Base-by-base conservation (phyloP, 805 yeast species). In the Myxozyma melibiosi region DNA sequence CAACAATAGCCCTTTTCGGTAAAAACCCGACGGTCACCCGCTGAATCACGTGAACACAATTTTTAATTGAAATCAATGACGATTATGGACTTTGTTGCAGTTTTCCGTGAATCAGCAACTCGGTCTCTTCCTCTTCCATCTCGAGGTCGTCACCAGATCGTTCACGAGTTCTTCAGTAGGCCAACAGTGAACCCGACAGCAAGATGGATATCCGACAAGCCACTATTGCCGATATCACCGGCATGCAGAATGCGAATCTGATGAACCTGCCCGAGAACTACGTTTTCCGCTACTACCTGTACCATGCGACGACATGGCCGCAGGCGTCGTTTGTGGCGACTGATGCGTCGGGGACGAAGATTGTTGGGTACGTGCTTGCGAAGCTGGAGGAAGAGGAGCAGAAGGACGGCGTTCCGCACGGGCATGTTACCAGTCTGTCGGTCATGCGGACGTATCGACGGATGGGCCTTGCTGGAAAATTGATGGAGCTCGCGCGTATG, bases 371-470 rank as follows among this genome's bases (percentile, higher is more conserved):
- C 69, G 98, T 90, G 3, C 76, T 94, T 63, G 96, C 96, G 0
- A 94, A 94, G 72, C 88, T 94, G 96, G 97, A 94, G 67, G 49
- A n/a, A n/a, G 67, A 66, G 37, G 69, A 66, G 31, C 90, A 91
- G 33, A 84, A 82, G 11, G 84, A 78, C 40, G 88, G 84, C 61
- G 77, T 80, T 2, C 85, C 85, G 20, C 92, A 89, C 68, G 99
- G 98, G 1, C 99, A 94, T 75, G 85, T 94, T 65, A 94, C 99
- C 0, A 88, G 96, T 14, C 74, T 94, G 53, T 85, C 96, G 47
- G 99, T 94, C 49, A 89, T 90, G 95, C 83, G 99, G 74, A 86
- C 96, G 1, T 94, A 92, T 71, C 81, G 99, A 75, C 80, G 96
- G 67, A 84, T 90, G 86, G 99, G 99, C 1, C 76, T 94, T 55